Conservation (phyloP, 1,284 basidiomycete genomes). For the Moesziomyces globuligerus region DNA sequence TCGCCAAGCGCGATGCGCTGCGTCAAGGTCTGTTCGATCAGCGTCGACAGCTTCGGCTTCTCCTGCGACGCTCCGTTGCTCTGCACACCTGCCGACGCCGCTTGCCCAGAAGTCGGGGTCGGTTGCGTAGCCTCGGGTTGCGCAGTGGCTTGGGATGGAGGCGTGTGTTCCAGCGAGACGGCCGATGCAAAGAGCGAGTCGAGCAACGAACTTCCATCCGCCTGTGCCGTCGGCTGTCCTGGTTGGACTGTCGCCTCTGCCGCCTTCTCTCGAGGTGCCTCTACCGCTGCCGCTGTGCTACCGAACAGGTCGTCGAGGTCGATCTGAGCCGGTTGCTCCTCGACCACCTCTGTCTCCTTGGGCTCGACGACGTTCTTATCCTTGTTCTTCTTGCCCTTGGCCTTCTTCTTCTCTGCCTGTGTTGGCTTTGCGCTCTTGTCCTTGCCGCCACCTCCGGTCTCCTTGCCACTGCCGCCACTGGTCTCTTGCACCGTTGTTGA, state of each 20-base stretch:
- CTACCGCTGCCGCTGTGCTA: constrained; percentile 5
- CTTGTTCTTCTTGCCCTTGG: constrained; percentile 23
- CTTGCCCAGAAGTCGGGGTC: neutral
- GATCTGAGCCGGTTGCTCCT: constrained; percentile 21
- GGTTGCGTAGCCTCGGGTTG: neutral
- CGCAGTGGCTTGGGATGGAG: neutral
- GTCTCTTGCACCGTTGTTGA: neutral
- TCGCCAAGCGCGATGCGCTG: constrained; percentile 61
- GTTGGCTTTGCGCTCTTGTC: constrained; percentile 10
- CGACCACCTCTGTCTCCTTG: neutral
- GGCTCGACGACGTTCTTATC: constrained; percentile 18
- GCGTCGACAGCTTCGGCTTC: constrained; percentile 69
- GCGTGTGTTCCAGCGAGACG: constrained; percentile 11
- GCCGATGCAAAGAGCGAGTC: constrained; percentile 36
- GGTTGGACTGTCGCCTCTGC: neutral
- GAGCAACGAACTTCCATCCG: constrained; percentile 20
- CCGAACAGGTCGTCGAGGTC: constrained; percentile 38
- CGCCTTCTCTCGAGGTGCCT: neutral
- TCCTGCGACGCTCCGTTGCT: constrained; percentile 9
- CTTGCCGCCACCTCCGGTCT: neutral
- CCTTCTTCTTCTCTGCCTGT: constrained; percentile 14
- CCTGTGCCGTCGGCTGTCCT: neutral
- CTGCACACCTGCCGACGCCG: neutral
- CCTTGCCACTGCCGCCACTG: neutral
- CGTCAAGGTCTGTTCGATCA: constrained; percentile 68